Conservation (phyloP, 2,329 filamentous ascomycete species). For the Aspergillus piperis region DNA sequence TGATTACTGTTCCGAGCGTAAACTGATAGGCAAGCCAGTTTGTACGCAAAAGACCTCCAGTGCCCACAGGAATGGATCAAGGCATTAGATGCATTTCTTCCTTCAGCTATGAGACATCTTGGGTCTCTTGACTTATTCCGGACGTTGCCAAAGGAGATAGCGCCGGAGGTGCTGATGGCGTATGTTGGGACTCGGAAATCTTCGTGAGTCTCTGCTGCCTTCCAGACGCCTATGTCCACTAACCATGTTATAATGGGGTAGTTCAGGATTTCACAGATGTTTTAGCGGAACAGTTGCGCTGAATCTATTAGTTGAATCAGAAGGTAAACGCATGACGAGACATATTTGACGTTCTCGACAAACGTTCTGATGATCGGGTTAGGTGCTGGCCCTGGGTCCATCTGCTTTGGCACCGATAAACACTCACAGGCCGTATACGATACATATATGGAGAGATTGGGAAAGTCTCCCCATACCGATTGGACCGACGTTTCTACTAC, state of each 20-base stretch:
- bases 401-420: slow-evolving; percentile 40
- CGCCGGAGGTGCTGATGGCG: slow-evolving; percentile 42
- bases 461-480: slow-evolving; percentile 38
- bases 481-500: slow-evolving; percentile 35
- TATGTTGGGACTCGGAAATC: slow-evolving; percentile 39
- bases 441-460: slow-evolving; percentile 34
- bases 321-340: slow-evolving; percentile 21
- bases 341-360: background rate
- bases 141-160: slow-evolving; percentile 35
- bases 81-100: slow-evolving; percentile 32
- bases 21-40: slow-evolving; percentile 26
- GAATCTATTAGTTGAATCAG: slow-evolving; percentile 36
- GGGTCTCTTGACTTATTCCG: slow-evolving; percentile 39
- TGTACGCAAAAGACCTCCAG: slow-evolving; percentile 38
- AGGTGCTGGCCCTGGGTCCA: slow-evolving; percentile 27
- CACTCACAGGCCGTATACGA: slow-evolving; percentile 37
- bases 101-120: slow-evolving; percentile 34
- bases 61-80: slow-evolving; percentile 37
- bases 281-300: slow-evolving; percentile 40
- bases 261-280: slow-evolving; percentile 40
- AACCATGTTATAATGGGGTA: slow-evolving; percentile 7
- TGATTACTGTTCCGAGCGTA: slow-evolving; percentile 19
- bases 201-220: slow-evolving; percentile 21
- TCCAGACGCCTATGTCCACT: background rate
- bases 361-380: slow-evolving; percentile 5